These are phyloP conservation scores for Hemileccinum impolitum DNA, from an alignment of 768 basidiomycete genomes.

Conservation along the genomic window DNA sequence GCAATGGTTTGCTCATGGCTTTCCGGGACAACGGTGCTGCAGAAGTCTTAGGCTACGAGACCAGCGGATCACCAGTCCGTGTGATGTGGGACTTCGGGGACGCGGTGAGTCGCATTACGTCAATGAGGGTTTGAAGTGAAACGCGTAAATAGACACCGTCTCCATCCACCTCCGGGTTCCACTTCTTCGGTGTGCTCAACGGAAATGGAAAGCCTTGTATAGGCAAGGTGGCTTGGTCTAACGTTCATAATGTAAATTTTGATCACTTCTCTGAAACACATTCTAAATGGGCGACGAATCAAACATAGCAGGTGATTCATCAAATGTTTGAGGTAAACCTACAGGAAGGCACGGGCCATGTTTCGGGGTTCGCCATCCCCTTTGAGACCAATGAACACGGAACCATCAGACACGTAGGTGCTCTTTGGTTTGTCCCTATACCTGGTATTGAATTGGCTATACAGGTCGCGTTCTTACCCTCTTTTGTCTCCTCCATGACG, in stretches of 20 bases:
- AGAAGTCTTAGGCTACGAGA: constrained; percentile 48
- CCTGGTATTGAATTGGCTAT: neutral
- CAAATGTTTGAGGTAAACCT: constrained; percentile 52
- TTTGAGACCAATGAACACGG: constrained; percentile 70
- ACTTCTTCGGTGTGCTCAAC: constrained; percentile 58
- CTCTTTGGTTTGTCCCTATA: neutral
- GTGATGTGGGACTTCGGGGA: constrained; percentile 54
- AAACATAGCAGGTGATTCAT: constrained; percentile 48
- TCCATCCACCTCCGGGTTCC: constrained; percentile 40
- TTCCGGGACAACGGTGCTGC: constrained; percentile 53
- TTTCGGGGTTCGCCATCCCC: constrained; percentile 53
- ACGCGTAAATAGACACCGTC: constrained; percentile 37
- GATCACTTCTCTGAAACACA: neutral
- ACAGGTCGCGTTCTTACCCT: constrained; percentile 51
- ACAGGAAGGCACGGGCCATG: constrained; percentile 42
- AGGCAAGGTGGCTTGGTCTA: constrained; percentile 67
- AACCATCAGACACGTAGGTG: constrained; percentile 59
- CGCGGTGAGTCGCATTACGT: constrained; percentile 36
- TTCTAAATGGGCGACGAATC: constrained; percentile 1
- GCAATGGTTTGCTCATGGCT: constrained; percentile 59
- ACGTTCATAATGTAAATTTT: constrained; percentile 45
- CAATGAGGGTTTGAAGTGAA: neutral
- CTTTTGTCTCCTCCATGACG: constrained; percentile 33
- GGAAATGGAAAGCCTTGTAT: constrained; percentile 51
- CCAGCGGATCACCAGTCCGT: constrained; percentile 38